Conservation (phyloP, 768 basidiomycete genomes). For the Macrolepiota dolichaula region DNA sequence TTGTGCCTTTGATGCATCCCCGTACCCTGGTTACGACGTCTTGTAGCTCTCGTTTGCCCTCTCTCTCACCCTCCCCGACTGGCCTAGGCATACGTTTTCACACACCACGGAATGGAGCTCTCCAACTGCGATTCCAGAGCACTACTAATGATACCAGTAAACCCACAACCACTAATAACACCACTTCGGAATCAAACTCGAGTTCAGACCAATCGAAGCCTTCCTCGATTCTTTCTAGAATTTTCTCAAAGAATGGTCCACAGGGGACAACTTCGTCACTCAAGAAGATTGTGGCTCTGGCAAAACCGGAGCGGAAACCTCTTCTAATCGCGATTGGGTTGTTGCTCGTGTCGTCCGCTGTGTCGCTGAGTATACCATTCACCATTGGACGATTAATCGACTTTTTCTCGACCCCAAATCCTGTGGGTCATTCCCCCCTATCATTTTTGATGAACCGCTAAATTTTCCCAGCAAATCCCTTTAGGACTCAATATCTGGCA, state of each 20-base stretch:
- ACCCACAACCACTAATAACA: neutral
- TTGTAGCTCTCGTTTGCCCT: neutral
- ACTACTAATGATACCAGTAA: neutral
- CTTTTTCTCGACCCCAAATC: conserved; percentile 73
- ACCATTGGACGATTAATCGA: conserved; percentile 94
- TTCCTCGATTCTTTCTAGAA: conserved; percentile 22
- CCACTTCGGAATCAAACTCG: neutral
- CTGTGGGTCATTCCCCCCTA: conserved; percentile 44
- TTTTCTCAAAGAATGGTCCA: conserved; percentile 28
- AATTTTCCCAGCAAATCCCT: conserved; percentile 59
- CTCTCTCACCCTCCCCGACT: neutral
- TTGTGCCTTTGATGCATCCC: neutral
- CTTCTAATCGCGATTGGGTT: conserved; percentile 74
- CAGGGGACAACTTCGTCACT: conserved; percentile 55
- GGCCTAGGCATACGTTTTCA: neutral
- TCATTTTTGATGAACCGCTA: neutral
- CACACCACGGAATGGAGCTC: neutral
- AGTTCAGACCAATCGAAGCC: neutral
- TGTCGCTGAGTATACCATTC: conserved; percentile 91
- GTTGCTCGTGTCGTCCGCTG: conserved; percentile 81
- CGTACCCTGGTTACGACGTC: conserved; percentile 3
- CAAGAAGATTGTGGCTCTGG: conserved; percentile 72
- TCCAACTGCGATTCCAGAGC: neutral
- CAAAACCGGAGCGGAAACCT: conserved; percentile 78
- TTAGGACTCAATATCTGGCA: conserved; percentile 76